Conservation (phyloP, 768 basidiomycete species). For the Panaeolus cyanescens region DNA sequence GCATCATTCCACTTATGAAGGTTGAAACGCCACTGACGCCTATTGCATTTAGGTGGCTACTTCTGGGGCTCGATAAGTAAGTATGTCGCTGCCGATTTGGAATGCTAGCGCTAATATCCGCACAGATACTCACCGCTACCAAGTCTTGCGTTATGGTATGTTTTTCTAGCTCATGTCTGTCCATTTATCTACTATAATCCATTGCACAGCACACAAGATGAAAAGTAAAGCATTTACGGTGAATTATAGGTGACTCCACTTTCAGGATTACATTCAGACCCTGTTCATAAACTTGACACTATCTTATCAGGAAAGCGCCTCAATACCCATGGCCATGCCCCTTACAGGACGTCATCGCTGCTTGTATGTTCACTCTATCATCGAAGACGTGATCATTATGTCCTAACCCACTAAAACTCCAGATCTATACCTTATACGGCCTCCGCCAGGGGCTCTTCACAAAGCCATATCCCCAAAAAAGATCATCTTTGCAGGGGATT, state of each 20-base stretch:
- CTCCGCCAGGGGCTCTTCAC: conserved; percentile 66
- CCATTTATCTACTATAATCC: conserved; percentile 11
- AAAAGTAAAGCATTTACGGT: conserved; percentile 67
- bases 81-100: conserved; percentile 14
- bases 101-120: background rate
- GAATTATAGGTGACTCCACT: conserved; percentile 43
- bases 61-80: conserved; percentile 68
- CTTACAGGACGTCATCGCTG: conserved; percentile 74
- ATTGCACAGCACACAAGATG: conserved; percentile 62
- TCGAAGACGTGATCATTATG: background rate
- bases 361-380: conserved; percentile 53
- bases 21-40: background rate
- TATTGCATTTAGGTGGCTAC: conserved; percentile 48
- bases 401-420: background rate
- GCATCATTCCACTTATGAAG: conserved; percentile 5
- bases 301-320: conserved; percentile 60
- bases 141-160: conserved; percentile 57
- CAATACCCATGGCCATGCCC: conserved; percentile 86
- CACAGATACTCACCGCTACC: conserved; percentile 61
- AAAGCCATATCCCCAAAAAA: conserved; percentile 62
- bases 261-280: background rate
- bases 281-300: conserved; percentile 9
- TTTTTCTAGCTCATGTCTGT: conserved; percentile 7
- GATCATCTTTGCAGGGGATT: conserved; percentile 79
- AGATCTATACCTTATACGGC: conserved; percentile 77